Evolutionary conservation across 768 basidiomycete species (phyloP), one percentile per base, ranked within the genome.

Genomic region (Lactarius psammicola): DNA sequence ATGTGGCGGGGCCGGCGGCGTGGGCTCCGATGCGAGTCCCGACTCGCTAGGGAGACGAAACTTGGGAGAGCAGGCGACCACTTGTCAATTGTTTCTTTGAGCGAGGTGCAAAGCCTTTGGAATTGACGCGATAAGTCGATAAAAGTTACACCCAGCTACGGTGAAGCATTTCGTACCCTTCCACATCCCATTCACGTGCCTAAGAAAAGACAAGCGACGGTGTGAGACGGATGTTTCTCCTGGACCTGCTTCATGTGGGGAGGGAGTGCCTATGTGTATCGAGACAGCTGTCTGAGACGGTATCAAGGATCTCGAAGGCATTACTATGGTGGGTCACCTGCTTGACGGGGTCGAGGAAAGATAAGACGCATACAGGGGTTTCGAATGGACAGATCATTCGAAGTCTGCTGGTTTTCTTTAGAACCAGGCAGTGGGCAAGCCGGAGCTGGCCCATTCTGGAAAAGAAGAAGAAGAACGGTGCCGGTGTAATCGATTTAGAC

Each of bases 251-350:
- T 33, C 51, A 13, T 17, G 64, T 17, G 33, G 40, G n/a, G 59
- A 28, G 42, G 42, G 26, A 13, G 57, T 28, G 36, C 28, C 49
- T 17, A 56, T 40, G 3, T 40, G 42, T 31, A 60, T 42, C 26
- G 58, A 46, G 15, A 53, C 30, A 23, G 54, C 38, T 55, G 54
- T 49, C 64, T 34, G 46, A 17, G 59, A 49, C 34, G 64, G 42
- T 60, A 36, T 34, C 54, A 61, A 18, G 46, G 60, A 33, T 44
- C 23, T 66, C 31, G 60, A 61, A 56, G 55, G 60, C 65, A 65
- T 65, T 56, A n/a, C n/a, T n/a, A 10, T 20, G 53, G 2, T 38
- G 23, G 18, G 26, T 13, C 1, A 33, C 17, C 11, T 46, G 59
- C 26, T 30, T n/a, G 23, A 20, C 1, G 20, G 9, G 44, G n/a